A percentile compares a stretch with the other conserved stretches of the same genome.
Evolutionary conservation across 1,284 basidiomycete species (phyloP).

Genomic region (Ceratobasidium sp.): DNA sequence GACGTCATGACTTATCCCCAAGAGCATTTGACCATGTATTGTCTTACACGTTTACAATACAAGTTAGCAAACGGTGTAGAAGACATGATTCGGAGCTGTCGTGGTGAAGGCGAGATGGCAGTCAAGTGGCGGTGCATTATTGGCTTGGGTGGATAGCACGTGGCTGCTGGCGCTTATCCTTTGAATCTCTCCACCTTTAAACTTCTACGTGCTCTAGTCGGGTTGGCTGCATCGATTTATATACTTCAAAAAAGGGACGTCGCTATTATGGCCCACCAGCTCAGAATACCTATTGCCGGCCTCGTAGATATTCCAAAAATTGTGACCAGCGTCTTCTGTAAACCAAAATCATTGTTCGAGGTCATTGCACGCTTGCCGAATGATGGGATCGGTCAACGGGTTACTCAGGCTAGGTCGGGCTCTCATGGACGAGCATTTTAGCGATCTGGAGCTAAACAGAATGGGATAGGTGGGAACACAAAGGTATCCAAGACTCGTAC

Average conservation of each 20-base stretch:
- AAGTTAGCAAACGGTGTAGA: constrained; percentile 35
- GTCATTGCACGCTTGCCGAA: constrained; percentile 75
- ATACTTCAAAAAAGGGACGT: too few relatives aligned
- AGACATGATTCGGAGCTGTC: constrained; percentile 5
- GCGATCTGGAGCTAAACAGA: background rate
- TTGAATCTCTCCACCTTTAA: background rate
- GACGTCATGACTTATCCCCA: background rate
- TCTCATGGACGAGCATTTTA: background rate
- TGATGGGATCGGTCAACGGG: constrained; percentile 73
- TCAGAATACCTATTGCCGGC: constrained; percentile 32
- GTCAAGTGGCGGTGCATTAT: background rate
- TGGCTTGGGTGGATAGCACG: constrained; percentile 2
- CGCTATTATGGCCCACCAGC: constrained; percentile 10
- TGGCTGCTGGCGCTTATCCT: background rate
- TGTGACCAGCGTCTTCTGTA: constrained; percentile 4
- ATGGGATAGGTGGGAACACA: constrained; percentile 70
- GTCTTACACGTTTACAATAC: constrained; percentile 40
- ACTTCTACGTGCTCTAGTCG: background rate
- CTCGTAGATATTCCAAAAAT: constrained; percentile 10
- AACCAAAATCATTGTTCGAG: constrained; percentile 68
- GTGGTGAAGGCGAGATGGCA: background rate
- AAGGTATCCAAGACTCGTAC: constrained; percentile 74
- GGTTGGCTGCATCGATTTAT: background rate
- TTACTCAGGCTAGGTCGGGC: constrained; percentile 67
- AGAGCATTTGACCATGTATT: background rate